phyloP scores from a whole-genome alignment of 768 basidiomycete genomes.

The Mycena albidolilacea region DNA sequence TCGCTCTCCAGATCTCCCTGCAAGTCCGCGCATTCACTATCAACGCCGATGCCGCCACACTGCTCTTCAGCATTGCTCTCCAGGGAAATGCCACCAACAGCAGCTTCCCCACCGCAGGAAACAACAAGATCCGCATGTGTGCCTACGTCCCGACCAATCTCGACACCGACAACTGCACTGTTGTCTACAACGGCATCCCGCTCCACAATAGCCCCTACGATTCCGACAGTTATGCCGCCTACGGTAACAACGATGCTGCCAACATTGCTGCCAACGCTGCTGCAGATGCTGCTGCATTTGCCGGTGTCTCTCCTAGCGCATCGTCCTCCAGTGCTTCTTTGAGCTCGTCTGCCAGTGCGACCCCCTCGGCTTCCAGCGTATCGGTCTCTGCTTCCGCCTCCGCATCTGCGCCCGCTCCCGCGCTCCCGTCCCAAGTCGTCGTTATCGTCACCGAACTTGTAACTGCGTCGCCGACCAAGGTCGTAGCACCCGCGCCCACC shows the following conservation, averaged over 20 bases:
- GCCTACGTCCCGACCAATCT: constrained; percentile 63
- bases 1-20: constrained; percentile 75
- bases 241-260: neutral
- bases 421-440: neutral
- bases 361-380: constrained; percentile 11
- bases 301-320: neutral
- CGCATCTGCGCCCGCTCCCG: constrained; percentile 11
- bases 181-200: constrained; percentile 70
- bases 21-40: constrained; percentile 77
- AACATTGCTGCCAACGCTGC: constrained; percentile 21
- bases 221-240: neutral
- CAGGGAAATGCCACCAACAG: constrained; percentile 63
- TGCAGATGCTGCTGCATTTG: constrained; percentile 22
- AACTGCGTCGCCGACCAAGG: neutral
- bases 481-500: neutral
- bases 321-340: constrained; percentile 5
- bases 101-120: constrained; percentile 67
- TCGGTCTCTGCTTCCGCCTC: constrained; percentile 18
- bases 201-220: constrained; percentile 37
- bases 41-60: constrained; percentile 70
- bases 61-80: constrained; percentile 65
- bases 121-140: constrained; percentile 70
- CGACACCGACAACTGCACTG: constrained; percentile 57
- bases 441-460: constrained; percentile 21
- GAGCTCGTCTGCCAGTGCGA: constrained; percentile 23